Percentiles rank a stretch among this genome's conserved stretches.
Conservation (phyloP, 2,329 filamentous ascomycete species). For the Aaosphaeria arxii region DNA sequence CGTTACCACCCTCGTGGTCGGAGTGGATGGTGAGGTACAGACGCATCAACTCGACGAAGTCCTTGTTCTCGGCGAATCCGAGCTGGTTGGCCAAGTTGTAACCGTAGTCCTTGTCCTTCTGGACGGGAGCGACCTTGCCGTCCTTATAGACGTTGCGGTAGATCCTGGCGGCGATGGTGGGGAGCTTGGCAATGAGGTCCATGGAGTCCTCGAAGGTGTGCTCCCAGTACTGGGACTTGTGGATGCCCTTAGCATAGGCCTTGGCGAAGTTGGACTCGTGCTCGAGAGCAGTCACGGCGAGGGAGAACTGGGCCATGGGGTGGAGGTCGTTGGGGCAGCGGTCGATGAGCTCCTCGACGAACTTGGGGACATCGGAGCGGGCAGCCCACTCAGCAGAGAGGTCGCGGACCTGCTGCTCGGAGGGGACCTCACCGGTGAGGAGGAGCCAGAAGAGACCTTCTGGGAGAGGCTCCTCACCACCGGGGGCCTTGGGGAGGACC, state of each 20-base stretch:
- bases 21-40: slow-evolving; percentile 99
- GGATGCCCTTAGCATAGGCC: slow-evolving; percentile 97
- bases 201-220: slow-evolving; percentile 99
- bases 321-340: slow-evolving; percentile 98
- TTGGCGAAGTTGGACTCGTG: slow-evolving; percentile 97
- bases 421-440: slow-evolving; percentile 94
- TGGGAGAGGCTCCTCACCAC: slow-evolving; percentile 93
- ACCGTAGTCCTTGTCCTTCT: slow-evolving; percentile 99
- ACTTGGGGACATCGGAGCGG: slow-evolving; percentile 94
- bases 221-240: slow-evolving; percentile 99
- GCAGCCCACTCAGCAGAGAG: slow-evolving; percentile 99
- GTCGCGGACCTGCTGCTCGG: slow-evolving; percentile 96
- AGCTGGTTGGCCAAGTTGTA: slow-evolving; percentile 99
- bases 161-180: slow-evolving; percentile 95
- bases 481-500: slow-evolving; percentile 92
- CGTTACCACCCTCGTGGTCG: slow-evolving; percentile 99
- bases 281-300: slow-evolving; percentile 97
- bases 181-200: slow-evolving; percentile 99
- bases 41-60: slow-evolving; percentile 98
- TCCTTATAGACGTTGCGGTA: slow-evolving; percentile 99
- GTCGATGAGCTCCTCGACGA: slow-evolving; percentile 99
- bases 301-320: slow-evolving; percentile 99
- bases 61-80: slow-evolving; percentile 88
- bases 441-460: slow-evolving; percentile 99
- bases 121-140: slow-evolving; percentile 90